phyloP scores from a whole-genome alignment of 2,329 filamentous ascomycete species.

The Venturia carpophila region DNA sequence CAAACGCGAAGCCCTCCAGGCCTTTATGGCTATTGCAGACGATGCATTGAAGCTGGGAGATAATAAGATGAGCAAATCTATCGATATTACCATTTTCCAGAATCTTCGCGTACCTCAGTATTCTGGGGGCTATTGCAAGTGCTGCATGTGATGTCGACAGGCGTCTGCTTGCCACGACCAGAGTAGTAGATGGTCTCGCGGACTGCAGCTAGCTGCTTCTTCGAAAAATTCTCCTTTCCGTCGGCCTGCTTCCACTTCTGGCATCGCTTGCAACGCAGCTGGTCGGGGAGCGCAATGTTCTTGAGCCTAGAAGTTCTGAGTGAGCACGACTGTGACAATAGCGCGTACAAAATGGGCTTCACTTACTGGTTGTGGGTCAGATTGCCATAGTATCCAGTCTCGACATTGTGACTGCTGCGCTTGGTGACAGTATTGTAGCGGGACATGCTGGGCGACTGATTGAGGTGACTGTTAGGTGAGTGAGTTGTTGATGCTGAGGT shows the following conservation, averaged over 20 bases:
- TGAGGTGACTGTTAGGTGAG: not conserved
- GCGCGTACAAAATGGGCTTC: not conserved
- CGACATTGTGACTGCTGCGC: not conserved
- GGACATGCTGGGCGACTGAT: not conserved
- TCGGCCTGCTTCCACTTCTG: conserved; percentile 29
- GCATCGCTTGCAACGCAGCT: conserved; percentile 42
- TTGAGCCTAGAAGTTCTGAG: conserved; percentile 21
- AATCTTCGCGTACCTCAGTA: not conserved
- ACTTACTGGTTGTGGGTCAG: not conserved
- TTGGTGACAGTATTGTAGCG: not conserved
- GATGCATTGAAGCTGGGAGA: conserved; percentile 42
- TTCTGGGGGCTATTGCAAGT: conserved; percentile 36
- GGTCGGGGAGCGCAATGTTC: conserved; percentile 22
- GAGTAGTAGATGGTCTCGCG: conserved; percentile 22
- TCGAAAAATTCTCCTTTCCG: conserved; percentile 35
- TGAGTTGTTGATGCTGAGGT: not conserved
- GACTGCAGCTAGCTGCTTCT: conserved; percentile 38
- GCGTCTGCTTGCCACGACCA: conserved; percentile 20
- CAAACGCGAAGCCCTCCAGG: conserved; percentile 43
- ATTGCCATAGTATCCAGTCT: not conserved
- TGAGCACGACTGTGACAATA: not conserved
- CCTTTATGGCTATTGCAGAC: conserved; percentile 41
- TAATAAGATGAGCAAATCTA: not conserved
- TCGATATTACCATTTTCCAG: no score
- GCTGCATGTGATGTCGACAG: conserved; percentile 34